These are phyloP conservation scores for Ganoderma lingzhi DNA, from an alignment of 1,284 basidiomycete species.

Conservation along the genomic window DNA sequence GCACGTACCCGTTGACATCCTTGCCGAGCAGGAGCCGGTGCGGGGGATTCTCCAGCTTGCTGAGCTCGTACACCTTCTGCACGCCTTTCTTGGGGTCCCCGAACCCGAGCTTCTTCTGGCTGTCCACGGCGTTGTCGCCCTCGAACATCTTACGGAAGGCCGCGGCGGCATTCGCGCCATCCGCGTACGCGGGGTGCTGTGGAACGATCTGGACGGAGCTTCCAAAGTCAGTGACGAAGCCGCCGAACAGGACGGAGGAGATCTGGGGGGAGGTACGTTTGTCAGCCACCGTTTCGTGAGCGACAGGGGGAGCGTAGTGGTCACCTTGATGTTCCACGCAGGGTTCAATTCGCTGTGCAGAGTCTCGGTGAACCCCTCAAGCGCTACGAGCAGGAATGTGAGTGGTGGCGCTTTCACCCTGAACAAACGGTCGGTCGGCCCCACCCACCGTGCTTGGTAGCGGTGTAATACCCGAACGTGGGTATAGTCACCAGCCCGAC, in stretches of 20 bases:
- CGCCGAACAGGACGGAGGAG: slow-evolving; percentile 26
- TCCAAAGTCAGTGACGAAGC: slow-evolving; percentile 24
- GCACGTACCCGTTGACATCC: slow-evolving; percentile 17
- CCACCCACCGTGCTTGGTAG: slow-evolving; percentile 38
- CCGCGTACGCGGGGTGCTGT: slow-evolving; percentile 29
- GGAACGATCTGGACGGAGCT: slow-evolving; percentile 6
- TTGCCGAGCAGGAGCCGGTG: slow-evolving; percentile 39
- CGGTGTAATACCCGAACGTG: slow-evolving; percentile 42
- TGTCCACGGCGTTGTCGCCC: neutral
- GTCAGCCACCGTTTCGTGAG: neutral
- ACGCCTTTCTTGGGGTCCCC: slow-evolving; percentile 15
- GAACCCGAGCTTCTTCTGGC: neutral
- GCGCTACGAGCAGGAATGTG: slow-evolving; percentile 35
- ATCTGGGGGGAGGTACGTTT: slow-evolving; percentile 11
- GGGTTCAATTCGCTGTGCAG: slow-evolving; percentile 40
- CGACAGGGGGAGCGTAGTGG: neutral
- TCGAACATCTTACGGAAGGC: slow-evolving; percentile 10
- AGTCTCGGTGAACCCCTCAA: slow-evolving; percentile 45
- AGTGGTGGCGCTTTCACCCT: neutral
- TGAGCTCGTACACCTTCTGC: slow-evolving; percentile 14
- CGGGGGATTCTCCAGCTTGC: slow-evolving; percentile 33
- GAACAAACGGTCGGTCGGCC: neutral
- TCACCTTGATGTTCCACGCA: slow-evolving; percentile 44
- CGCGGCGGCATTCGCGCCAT: neutral
- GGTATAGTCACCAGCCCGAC: slow-evolving; percentile 37